Percentiles rank a stretch among this genome's conserved stretches.
These are phyloP conservation scores for Furcasterigmium furcatum DNA, from an alignment of 2,329 filamentous ascomycete genomes.

Conservation along the genomic window DNA sequence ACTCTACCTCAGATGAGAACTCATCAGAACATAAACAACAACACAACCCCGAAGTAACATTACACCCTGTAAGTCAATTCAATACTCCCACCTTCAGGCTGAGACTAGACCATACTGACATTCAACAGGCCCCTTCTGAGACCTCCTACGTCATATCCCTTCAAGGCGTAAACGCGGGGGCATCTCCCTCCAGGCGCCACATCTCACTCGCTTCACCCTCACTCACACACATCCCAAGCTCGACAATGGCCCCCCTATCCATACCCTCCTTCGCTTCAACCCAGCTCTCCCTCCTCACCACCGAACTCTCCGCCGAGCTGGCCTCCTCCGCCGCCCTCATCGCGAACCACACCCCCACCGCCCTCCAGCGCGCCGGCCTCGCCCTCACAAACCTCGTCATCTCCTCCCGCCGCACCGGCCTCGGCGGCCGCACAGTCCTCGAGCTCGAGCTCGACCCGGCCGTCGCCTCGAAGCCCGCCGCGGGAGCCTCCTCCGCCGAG, in stretches of 20 bases:
- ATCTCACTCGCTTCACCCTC: too few species aligned
- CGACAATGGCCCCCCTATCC: constrained; percentile 45
- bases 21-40: too few species aligned
- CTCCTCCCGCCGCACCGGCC: constrained; percentile 75
- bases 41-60: too few species aligned
- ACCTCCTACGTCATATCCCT: too few species aligned
- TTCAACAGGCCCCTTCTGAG: too few species aligned
- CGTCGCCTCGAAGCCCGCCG: constrained; percentile 36
- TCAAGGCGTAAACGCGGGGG: too few species aligned
- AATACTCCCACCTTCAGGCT: too few species aligned
- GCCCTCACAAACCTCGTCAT: constrained; percentile 75
- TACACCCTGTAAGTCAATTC: too few species aligned
- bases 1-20: too few species aligned
- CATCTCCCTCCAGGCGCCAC: too few species aligned
- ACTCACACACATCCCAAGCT: background rate
- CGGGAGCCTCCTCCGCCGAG: constrained; percentile 26
- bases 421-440: constrained; percentile 87
- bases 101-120: too few species aligned
- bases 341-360: constrained; percentile 62
- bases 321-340: constrained; percentile 67
- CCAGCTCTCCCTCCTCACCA: constrained; percentile 68
- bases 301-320: constrained; percentile 71
- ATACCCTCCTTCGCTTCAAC: constrained; percentile 66
- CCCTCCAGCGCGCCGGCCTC: constrained; percentile 73
- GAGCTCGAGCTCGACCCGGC: constrained; percentile 77